Percentiles rank a stretch among this genome's conserved stretches.
These are phyloP conservation scores for Parastagonospora nodorum DNA, from an alignment of 2,329 filamentous ascomycete species.

Conservation along the genomic window DNA sequence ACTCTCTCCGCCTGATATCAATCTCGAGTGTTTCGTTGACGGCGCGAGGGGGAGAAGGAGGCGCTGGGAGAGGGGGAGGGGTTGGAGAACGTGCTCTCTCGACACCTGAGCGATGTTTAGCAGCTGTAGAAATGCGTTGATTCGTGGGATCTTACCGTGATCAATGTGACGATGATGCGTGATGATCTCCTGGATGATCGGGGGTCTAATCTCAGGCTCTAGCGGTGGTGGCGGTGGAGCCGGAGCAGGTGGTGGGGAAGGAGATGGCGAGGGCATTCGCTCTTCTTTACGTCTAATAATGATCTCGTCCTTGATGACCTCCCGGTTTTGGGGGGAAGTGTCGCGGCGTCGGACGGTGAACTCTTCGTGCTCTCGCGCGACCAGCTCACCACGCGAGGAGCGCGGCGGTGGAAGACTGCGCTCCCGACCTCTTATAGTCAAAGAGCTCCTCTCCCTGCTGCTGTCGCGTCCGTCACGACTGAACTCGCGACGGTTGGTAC, in stretches of 20 bases:
- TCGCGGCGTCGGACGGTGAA: conserved; percentile 48
- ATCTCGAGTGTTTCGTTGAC: conserved; percentile 61
- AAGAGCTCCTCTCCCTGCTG: conserved; percentile 42
- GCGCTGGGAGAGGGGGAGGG: conserved; percentile 53
- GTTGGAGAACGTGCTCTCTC: conserved; percentile 54
- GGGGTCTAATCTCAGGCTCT: conserved; percentile 72
- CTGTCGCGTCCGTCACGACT: conserved; percentile 40
- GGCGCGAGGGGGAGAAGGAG: conserved; percentile 52
- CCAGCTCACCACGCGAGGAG: conserved; percentile 37
- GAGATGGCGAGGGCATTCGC: conserved; percentile 57
- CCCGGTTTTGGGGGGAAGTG: conserved; percentile 41
- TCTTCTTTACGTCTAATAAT: conserved; percentile 54
- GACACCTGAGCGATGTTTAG: conserved; percentile 41
- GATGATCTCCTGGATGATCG: conserved; percentile 85
- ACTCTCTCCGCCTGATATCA: conserved; percentile 59
- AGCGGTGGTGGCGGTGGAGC: conserved; percentile 59
- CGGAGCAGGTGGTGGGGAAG: conserved; percentile 51
- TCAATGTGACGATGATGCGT: conserved; percentile 88
- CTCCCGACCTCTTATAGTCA: conserved; percentile 41
- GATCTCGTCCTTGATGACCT: conserved; percentile 45
- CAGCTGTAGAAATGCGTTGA: conserved; percentile 3
- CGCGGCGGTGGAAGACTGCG: conserved; percentile 44
- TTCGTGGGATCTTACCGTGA: conserved; percentile 67
- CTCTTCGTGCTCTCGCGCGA: conserved; percentile 49
- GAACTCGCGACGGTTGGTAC: conserved; percentile 42